These are phyloP conservation scores for Eimeria acervulina DNA, from an alignment of 169 alveolate genomes.

Conservation along the genomic window DNA sequence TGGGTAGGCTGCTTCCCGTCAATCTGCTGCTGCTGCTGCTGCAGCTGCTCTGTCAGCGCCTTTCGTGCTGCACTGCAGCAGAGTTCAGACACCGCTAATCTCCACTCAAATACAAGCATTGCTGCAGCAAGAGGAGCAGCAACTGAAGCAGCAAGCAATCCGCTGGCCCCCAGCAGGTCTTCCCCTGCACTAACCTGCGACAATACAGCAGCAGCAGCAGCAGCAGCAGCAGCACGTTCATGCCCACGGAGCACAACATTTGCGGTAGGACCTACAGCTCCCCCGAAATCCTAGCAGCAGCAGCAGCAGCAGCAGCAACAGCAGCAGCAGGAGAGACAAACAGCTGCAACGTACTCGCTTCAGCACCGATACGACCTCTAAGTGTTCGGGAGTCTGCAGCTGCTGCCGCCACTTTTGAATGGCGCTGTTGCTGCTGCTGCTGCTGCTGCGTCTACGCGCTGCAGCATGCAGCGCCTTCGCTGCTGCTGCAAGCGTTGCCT, in stretches of 20 bases:
- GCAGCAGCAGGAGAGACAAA: neutral
- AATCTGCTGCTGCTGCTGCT: constrained; percentile 47
- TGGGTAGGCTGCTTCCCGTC: neutral
- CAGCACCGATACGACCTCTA: constrained; percentile 20
- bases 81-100: constrained; percentile 25
- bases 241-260: too few relatives aligned
- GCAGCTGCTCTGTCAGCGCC: constrained; percentile 49
- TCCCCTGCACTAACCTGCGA: constrained; percentile 38
- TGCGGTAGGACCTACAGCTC: too few relatives aligned
- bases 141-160: constrained; percentile 36
- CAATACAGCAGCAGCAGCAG: constrained; percentile 5
- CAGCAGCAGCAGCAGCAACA: constrained; percentile 15
- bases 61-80: constrained; percentile 47
- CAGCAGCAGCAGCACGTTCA: neutral
- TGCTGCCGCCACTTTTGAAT: constrained; percentile 34
- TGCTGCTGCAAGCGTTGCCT: constrained; percentile 59
- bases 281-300: neutral
- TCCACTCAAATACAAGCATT: constrained; percentile 56
- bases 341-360: constrained; percentile 9
- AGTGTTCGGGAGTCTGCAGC: constrained; percentile 52
- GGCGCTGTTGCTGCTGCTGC: constrained; percentile 34
- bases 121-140: constrained; percentile 64
- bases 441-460: constrained; percentile 13
- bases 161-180: neutral
- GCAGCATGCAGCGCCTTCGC: constrained; percentile 59